Evolutionary conservation across 2,329 filamentous ascomycete species (phyloP).

Genomic region (Pyrenochaeta sp.): DNA sequence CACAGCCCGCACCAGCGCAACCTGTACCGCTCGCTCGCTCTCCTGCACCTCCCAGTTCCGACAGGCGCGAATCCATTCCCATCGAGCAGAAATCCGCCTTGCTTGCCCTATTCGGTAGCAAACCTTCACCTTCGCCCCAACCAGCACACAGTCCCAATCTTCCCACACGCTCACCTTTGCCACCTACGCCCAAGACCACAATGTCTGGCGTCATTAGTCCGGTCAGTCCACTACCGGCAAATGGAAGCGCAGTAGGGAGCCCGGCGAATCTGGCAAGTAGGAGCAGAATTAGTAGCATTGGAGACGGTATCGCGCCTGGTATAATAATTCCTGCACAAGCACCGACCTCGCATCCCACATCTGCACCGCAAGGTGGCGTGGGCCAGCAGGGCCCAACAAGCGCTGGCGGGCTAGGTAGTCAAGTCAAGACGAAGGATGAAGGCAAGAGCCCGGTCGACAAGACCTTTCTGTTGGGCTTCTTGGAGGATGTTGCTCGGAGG

Average conservation of each 20-base stretch:
- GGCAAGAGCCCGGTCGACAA: conserved; percentile 69
- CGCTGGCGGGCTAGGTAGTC: conserved; percentile 10
- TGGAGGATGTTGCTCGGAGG: conserved; percentile 63
- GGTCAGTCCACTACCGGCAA: conserved; percentile 46
- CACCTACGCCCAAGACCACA: conserved; percentile 38
- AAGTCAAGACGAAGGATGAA: conserved; percentile 14
- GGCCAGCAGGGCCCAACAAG: not conserved
- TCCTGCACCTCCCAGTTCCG: conserved; percentile 17
- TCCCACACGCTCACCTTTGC: conserved; percentile 27
- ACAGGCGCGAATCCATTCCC: conserved; percentile 38
- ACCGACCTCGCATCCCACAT: conserved; percentile 22
- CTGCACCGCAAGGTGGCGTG: not conserved
- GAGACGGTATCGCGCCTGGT: conserved; percentile 31
- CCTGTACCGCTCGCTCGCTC: conserved; percentile 5
- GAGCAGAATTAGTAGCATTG: conserved; percentile 47
- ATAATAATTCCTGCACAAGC: conserved; percentile 23
- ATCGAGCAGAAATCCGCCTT: conserved; percentile 46
- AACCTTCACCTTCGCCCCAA: conserved; percentile 18
- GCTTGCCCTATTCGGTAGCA: conserved; percentile 47
- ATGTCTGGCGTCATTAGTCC: conserved; percentile 50
- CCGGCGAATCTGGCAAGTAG: conserved; percentile 39
- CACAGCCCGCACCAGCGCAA: conserved; percentile 17
- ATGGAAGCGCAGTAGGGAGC: conserved; percentile 33
- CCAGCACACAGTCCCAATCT: conserved; percentile 29
- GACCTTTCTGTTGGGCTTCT: conserved; percentile 77